Base-by-base conservation (phyloP, 2,329 filamentous ascomycete species). In the Sclerotinia glacialis region DNA sequence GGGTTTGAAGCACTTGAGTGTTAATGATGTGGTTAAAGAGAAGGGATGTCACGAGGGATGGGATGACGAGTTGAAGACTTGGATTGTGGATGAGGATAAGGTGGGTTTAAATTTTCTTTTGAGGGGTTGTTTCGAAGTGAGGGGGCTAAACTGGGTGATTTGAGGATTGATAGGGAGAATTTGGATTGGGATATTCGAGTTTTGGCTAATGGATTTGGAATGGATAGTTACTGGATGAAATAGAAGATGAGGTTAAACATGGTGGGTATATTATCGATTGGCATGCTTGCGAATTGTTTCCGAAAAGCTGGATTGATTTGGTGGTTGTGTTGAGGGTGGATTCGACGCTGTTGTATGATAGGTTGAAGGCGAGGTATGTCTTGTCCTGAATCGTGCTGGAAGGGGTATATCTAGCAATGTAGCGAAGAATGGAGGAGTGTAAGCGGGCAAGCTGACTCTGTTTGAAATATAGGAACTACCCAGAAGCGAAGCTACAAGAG, bases 221-320 rank as follows among this genome's bases (percentile, higher is more conserved):
- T 23, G 11, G n/a, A 44, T 73, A 93, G 88, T 81, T 99, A 42
- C 84, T 99, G 28, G 95, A 99, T 77, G 86, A 90, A 58, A 89
- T 99, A 67, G 95, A 98, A 79, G 85, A 91, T 66, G 89, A 95
- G 69, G 84, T 91, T 49, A 85, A 88, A 69, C 80, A 85, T 26
- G 94, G 94, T 67, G 95, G 95, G 26, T 91, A 87, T 78, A 87
- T 99, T 72, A 90, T 99, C 75, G 95, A 99, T 80, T 99, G 95
- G 94, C 95, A 99, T 79, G 94, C 93, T 2, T 98, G 94, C 80
- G 95, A 98, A 74, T 80, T 98, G 28, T 98, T 98, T 76, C 95
- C 95, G 2, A 88, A 90, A 76, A 90, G 90, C 75, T 96, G 93
- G 92, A 90, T 99, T 75, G 95, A 99, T 77, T 85, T 99, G 2